Conservation (phyloP, 306 rosid genomes). For the Vigna nakashimae region DNA sequence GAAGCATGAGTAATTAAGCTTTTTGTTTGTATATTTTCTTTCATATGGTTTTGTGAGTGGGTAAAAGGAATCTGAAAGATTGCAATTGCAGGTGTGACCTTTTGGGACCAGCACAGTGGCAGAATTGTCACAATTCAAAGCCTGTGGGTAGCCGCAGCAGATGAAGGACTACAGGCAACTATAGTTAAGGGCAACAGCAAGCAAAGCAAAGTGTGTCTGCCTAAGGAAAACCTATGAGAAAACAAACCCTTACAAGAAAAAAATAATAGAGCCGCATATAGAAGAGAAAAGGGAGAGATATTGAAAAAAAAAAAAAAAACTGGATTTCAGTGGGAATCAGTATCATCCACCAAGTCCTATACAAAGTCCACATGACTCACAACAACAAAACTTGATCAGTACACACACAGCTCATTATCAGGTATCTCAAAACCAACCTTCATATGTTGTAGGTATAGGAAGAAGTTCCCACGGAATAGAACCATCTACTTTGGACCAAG, state of each 20-base stretch:
- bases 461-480: constrained; percentile 36
- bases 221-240: constrained; percentile 17
- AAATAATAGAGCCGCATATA: background rate
- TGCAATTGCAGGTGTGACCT: constrained; percentile 54
- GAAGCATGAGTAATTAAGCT: constrained; percentile 29
- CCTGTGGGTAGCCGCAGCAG: constrained; percentile 48
- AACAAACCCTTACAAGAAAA: constrained; percentile 30
- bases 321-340: constrained; percentile 49
- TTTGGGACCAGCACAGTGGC: constrained; percentile 55
- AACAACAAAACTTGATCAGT: constrained; percentile 38
- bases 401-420: constrained; percentile 4
- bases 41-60: constrained; percentile 46
- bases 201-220: constrained; percentile 13
- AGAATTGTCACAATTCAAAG: constrained; percentile 47
- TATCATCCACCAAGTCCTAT: constrained; percentile 32
- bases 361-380: constrained; percentile 32
- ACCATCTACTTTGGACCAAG: constrained; percentile 15
- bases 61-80: constrained; percentile 55
- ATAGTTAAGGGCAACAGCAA: constrained; percentile 25
- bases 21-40: constrained; percentile 27
- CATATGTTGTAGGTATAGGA: constrained; percentile 36
- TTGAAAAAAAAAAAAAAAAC: constrained; percentile 30
- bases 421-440: constrained; percentile 18
- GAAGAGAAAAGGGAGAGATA: background rate
- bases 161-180: constrained; percentile 37